Conservation (phyloP, 495 filamentous ascomycete species). For the Rusavskia elegans region DNA sequence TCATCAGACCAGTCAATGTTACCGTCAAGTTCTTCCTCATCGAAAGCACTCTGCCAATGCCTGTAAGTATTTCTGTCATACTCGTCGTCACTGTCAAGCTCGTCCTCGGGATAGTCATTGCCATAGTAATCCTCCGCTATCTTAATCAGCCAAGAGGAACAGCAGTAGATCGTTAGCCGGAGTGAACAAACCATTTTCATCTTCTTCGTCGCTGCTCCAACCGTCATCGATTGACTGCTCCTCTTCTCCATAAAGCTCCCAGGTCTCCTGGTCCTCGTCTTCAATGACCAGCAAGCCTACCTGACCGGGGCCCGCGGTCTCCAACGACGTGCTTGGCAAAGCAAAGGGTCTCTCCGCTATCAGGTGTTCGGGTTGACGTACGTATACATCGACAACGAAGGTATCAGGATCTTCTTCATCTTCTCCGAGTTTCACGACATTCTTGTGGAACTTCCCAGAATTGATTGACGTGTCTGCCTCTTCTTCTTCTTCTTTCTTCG, state of each 20-base stretch:
- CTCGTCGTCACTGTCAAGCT: slow-evolving; percentile 42
- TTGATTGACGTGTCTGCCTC: slow-evolving; percentile 5
- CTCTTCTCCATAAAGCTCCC: slow-evolving; percentile 39
- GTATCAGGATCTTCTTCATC: slow-evolving; percentile 25
- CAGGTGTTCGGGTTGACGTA: slow-evolving; percentile 19
- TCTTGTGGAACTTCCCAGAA: not conserved
- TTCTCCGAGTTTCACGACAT: too few species aligned
- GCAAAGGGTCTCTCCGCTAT: not conserved
- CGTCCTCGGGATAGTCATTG: slow-evolving; percentile 55
- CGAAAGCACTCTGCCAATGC: slow-evolving; percentile 28
- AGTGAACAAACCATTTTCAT: slow-evolving; percentile 35
- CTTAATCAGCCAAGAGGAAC: not conserved
- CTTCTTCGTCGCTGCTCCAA: slow-evolving; percentile 45
- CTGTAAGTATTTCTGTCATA: slow-evolving; percentile 32
- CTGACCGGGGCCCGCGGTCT: slow-evolving; percentile 10
- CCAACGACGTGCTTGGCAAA: not conserved
- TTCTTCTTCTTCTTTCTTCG: slow-evolving; percentile 11
- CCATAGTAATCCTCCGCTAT: slow-evolving; percentile 48
- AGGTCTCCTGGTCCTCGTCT: slow-evolving; percentile 38
- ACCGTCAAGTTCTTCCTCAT: slow-evolving; percentile 42
- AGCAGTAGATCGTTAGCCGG: not conserved
- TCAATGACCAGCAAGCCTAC: slow-evolving; percentile 44
- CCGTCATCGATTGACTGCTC: slow-evolving; percentile 32
- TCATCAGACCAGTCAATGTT: slow-evolving; percentile 25
- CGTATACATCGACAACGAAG: slow-evolving; percentile 50